These are phyloP conservation scores for Carallia pectinifolia DNA, from an alignment of 345 rosid species.

Conservation along the genomic window DNA sequence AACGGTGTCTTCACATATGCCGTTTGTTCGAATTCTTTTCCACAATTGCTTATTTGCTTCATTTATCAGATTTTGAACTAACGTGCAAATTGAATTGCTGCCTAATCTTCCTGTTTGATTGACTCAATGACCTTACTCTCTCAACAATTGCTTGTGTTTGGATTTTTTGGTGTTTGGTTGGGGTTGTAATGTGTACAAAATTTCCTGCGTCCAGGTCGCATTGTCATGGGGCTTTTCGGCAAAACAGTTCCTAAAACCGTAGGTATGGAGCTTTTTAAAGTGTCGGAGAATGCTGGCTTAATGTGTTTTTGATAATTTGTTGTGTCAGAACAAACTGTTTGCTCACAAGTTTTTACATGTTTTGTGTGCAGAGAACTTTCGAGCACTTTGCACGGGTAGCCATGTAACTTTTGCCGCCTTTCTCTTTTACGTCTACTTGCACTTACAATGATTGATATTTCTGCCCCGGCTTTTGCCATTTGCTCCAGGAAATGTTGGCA, in stretches of 20 bases:
- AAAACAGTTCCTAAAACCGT: conserved; percentile 42
- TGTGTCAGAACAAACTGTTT: neutral
- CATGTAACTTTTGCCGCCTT: conserved; percentile 21
- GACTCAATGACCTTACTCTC: neutral
- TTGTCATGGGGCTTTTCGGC: conserved; percentile 40
- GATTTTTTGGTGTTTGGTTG: neutral
- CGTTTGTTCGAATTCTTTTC: too few relatives aligned
- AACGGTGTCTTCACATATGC: too few relatives aligned
- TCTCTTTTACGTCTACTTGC: neutral
- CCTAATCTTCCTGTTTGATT: neutral
- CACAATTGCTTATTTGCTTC: too few relatives aligned
- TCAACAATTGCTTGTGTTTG: neutral
- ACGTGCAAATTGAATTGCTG: neutral
- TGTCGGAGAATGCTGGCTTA: neutral
- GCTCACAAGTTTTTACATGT: conserved; percentile 2
- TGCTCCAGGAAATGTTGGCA: neutral
- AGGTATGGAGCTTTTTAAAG: conserved; percentile 21
- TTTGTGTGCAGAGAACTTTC: conserved; percentile 76
- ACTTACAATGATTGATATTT: neutral
- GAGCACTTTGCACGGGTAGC: conserved; percentile 93
- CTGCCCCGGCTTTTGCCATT: too few relatives aligned
- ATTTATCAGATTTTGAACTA: neutral
- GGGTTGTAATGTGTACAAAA: neutral
- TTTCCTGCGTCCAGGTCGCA: conserved; percentile 31
- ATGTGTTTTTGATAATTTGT: neutral